These are phyloP conservation scores for Scheffersomyces ergatensis DNA, from an alignment of 805 yeast genomes.

Conservation along the genomic window DNA sequence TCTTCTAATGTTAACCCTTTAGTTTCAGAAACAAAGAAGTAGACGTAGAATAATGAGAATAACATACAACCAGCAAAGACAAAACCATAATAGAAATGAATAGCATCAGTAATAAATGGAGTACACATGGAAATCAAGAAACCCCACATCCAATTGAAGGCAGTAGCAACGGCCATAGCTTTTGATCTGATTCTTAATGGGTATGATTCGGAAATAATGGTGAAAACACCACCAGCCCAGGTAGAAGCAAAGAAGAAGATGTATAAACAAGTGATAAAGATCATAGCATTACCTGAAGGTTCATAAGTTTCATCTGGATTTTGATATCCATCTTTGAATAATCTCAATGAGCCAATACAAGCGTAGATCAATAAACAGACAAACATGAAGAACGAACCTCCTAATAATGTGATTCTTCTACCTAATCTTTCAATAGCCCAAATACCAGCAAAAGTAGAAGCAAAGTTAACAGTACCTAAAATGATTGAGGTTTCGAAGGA, in stretches of 20 bases:
- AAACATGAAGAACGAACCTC: conserved; percentile 48
- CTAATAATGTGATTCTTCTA: conserved; percentile 43
- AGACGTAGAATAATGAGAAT: conserved; percentile 64
- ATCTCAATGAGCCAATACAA: conserved; percentile 52
- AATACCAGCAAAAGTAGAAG: conserved; percentile 53
- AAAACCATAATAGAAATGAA: conserved; percentile 68
- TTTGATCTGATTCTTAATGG: conserved; percentile 64
- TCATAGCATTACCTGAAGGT: conserved; percentile 62
- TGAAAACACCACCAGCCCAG: conserved; percentile 74
- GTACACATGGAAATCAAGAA: conserved; percentile 61
- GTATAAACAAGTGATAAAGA: conserved; percentile 61
- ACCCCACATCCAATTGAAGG: conserved; percentile 65
- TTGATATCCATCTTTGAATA: conserved; percentile 39
- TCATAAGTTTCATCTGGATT: conserved; percentile 33
- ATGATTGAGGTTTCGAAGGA: conserved; percentile 55
- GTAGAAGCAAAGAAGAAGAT: conserved; percentile 68
- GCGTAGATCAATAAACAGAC: conserved; percentile 60
- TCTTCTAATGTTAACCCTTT: conserved; percentile 81
- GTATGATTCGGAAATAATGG: conserved; percentile 64
- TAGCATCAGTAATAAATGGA: conserved; percentile 60
- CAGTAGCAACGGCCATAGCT: conserved; percentile 64
- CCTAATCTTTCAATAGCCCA: conserved; percentile 51
- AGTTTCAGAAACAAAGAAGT: conserved; percentile 74
- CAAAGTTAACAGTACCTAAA: conserved; percentile 54
- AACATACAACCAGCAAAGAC: conserved; percentile 64